Percentiles rank a stretch among this genome's conserved stretches.
These are phyloP conservation scores for Melastoma malabathricum DNA, from an alignment of 345 rosid species.

Conservation along the genomic window DNA sequence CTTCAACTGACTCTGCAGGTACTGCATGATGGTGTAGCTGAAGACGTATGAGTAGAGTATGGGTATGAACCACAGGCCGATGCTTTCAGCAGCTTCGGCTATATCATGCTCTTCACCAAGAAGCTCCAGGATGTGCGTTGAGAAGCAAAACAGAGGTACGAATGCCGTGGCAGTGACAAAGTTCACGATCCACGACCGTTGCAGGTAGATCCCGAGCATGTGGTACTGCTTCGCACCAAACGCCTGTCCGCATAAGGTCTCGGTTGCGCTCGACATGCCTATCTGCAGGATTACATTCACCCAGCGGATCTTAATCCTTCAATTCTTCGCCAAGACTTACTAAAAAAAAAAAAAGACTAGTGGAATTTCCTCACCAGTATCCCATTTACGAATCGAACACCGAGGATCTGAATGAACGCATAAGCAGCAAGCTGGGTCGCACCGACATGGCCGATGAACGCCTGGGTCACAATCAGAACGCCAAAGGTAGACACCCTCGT, in stretches of 20 bases:
- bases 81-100: conserved; percentile 7
- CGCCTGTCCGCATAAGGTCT: conserved; percentile 15
- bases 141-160: conserved; percentile 6
- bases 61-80: conserved; percentile 13
- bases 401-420: conserved; percentile 12
- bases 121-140: conserved; percentile 7
- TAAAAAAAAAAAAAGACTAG: too few species aligned
- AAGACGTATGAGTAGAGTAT: conserved; percentile 7
- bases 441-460: conserved; percentile 11
- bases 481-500: conserved; percentile 10
- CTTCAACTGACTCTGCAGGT: conserved; percentile 12
- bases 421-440: conserved; percentile 10
- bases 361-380: conserved; percentile 2
- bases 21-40: conserved; percentile 6
- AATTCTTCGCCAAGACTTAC: not conserved
- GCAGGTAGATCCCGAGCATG: conserved; percentile 14
- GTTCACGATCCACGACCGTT: conserved; percentile 13
- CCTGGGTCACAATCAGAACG: conserved; percentile 12
- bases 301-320: not conserved
- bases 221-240: conserved; percentile 14
- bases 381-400: conserved; percentile 10
- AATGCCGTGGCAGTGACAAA: conserved; percentile 5
- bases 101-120: conserved; percentile 3
- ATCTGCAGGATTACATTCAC: not conserved
- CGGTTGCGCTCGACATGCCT: conserved; percentile 18